Base-by-base conservation (phyloP, 345 rosid species). In the Eutrema heterophyllum region DNA sequence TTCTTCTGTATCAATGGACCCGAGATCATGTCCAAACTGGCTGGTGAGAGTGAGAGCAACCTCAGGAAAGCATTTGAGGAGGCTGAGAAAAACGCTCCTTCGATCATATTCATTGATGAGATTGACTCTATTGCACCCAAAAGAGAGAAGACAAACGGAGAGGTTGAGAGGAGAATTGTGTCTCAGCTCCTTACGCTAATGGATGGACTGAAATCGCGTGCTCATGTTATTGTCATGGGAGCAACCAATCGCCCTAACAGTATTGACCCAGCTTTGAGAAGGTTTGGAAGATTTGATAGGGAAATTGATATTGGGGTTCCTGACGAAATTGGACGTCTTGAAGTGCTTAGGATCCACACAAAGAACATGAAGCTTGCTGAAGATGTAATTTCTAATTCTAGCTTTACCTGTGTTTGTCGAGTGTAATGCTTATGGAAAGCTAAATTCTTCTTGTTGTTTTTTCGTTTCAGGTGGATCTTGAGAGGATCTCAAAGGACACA, bases 31-130 rank as follows among this genome's bases (percentile, higher is more conserved):
- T 94, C 97, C 10, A 94, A 91, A 60, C 68, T 94, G 86, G 98
- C 98, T 32, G 97, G 98, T 12, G 98, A 94, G 87, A 94, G 98
- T 82, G 98, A 94, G 82, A 94, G 97, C 85, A 92, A 94, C 81
- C 96, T 94, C 43, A 84, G 98, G 80, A 94, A 94, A 79, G 98
- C 98, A 6, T 94, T 94, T 32, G 97, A 94, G 86, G 97, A 91
- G 82, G 97, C 97, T 3, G 98, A 94, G 90, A 92, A 91, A 54
- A 94, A 94, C 78, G 98, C 98, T 9, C 98, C 98, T 13, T 94
- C 97, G 0, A 94, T 94, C 64, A 91, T 93, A 6, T 93, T 93
- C 69, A 93, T 93, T 54, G 96, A 94, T 68, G 98, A 91, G 81
- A 81, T 94, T 14, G 98, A 94, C 78, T 91, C 97, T 21, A 94